These are phyloP conservation scores for Vitis labrusca DNA, from an alignment of 164 flowering plant genomes.

Conservation along the genomic window DNA sequence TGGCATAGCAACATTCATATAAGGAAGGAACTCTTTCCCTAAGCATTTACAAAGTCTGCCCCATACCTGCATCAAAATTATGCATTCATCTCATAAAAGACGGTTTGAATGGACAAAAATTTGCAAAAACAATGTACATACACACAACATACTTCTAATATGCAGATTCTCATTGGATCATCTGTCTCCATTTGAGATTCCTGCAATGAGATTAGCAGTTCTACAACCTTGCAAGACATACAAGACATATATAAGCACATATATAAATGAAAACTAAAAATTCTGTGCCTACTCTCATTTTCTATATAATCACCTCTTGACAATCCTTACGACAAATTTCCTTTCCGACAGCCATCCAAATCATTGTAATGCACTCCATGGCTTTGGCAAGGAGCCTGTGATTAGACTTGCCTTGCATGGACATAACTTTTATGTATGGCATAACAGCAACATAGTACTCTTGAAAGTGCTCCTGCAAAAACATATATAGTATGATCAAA, in stretches of 20 bases:
- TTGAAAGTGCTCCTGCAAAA: conserved; percentile 82
- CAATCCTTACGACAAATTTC: conserved; percentile 31
- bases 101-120: background rate
- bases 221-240: conserved; percentile 76
- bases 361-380: conserved; percentile 99
- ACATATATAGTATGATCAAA: background rate
- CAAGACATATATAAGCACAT: background rate
- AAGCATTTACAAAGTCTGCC: conserved; percentile 97
- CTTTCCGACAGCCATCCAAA: conserved; percentile 99
- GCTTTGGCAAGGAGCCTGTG: conserved; percentile 99
- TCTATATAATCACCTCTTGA: no score
- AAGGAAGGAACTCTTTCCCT: conserved; percentile 98
- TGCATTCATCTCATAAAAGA: background rate
- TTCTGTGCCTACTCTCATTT: no score
- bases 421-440: conserved; percentile 88
- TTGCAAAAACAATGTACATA: background rate
- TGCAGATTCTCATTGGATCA: conserved; percentile 97
- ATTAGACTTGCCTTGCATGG: conserved; percentile 85
- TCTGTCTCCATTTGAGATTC: conserved; percentile 93
- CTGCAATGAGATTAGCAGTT: conserved; percentile 94
- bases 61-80: conserved; percentile 69
- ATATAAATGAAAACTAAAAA: conserved; percentile 23
- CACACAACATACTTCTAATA: conserved; percentile 69
- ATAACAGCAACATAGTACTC: conserved; percentile 97
- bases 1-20: conserved; percentile 97